Evolutionary conservation across 176 grass and related monocot genomes (phyloP).

Genomic region (sorghum (Sorghum bicolor)): Sorghum_bicolor_NCBIv3 NC_012871.2:8091501-8092000

Average conservation of each 20-base stretch:
- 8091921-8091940: background rate
- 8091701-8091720: background rate
- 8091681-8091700: conserved; percentile 23
- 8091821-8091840: background rate
- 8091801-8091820: background rate
- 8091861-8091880: background rate
- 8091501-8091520: too few species aligned
- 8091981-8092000: background rate
- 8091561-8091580: too few species aligned
- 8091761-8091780: background rate
- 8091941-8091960: background rate
- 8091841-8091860: background rate
- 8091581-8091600: too few species aligned
- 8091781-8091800: background rate
- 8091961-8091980: background rate
- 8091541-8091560: too few species aligned
- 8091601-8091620: too few species aligned
- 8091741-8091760: conserved; percentile 12
- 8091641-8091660: conserved; percentile 13
- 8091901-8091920: background rate
- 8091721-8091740: background rate
- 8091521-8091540: too few species aligned
- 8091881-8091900: conserved; percentile 10
- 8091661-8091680: conserved; percentile 8
- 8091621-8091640: too few species aligned